Percentiles rank a stretch among this genome's conserved stretches.
Evolutionary conservation across 2,329 filamentous ascomycete species (phyloP).

Genomic region (Aspergillus sp.): DNA sequence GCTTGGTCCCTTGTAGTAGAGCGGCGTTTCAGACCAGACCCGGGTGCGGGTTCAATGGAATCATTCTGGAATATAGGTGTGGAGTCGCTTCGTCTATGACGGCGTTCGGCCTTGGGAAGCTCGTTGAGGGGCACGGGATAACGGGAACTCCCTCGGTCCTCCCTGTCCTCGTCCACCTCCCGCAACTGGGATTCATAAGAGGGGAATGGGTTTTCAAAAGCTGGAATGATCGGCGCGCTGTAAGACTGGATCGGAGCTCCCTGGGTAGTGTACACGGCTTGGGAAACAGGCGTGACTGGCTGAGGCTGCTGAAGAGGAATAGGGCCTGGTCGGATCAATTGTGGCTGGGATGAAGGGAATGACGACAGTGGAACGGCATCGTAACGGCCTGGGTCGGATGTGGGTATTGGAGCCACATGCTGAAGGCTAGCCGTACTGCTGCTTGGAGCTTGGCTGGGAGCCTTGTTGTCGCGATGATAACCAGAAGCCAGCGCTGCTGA

Average conservation of each 20-base stretch:
- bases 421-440: slow-evolving; percentile 51
- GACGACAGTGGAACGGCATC: slow-evolving; percentile 50
- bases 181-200: slow-evolving; percentile 19
- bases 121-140: slow-evolving; percentile 14
- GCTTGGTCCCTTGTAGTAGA: slow-evolving; percentile 39
- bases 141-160: slow-evolving; percentile 9
- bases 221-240: slow-evolving; percentile 38
- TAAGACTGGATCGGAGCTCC: slow-evolving; percentile 41
- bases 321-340: slow-evolving; percentile 53
- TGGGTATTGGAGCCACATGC: slow-evolving; percentile 66
- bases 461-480: slow-evolving; percentile 27
- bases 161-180: slow-evolving; percentile 14
- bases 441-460: slow-evolving; percentile 26
- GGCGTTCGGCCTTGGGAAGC: neutral
- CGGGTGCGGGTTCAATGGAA: slow-evolving; percentile 23
- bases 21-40: slow-evolving; percentile 27
- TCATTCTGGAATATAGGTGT: slow-evolving; percentile 44
- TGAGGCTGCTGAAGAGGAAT: slow-evolving; percentile 82
- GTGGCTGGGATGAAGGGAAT: slow-evolving; percentile 25
- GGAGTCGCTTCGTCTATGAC: slow-evolving; percentile 46
- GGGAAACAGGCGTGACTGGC: slow-evolving; percentile 71
- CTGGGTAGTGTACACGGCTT: slow-evolving; percentile 61
- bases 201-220: slow-evolving; percentile 14
- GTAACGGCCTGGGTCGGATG: slow-evolving; percentile 63
- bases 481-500: slow-evolving; percentile 43